Percentiles rank a stretch among this genome's conserved stretches.
Conservation (phyloP, 345 rosid species). For the Excoecaria cochinchinensis region DNA sequence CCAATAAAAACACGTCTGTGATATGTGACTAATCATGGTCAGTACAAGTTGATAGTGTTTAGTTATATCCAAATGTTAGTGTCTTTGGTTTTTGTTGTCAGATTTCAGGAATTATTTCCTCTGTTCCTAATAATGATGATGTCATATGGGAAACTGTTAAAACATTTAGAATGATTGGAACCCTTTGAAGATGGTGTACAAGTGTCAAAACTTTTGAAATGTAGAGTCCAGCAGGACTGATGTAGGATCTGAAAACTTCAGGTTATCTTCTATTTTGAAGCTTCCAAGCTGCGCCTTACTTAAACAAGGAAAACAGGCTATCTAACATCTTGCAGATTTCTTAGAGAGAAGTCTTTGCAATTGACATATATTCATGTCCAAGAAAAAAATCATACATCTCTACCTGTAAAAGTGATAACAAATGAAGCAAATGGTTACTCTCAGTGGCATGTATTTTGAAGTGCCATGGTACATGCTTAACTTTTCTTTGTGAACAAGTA, state of each 20-base stretch:
- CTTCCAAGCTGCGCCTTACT: too few relatives aligned
- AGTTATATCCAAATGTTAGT: not conserved
- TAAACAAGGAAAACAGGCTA: not conserved
- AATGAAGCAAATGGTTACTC: not conserved
- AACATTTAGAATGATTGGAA: not conserved
- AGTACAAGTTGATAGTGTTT: not conserved
- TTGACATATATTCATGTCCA: not conserved
- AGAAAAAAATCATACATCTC: not conserved
- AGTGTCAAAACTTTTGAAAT: not conserved
- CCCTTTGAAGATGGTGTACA: not conserved
- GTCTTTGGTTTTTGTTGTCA: not conserved
- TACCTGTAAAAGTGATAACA: not conserved
- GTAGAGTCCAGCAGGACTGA: not conserved
- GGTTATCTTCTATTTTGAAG: not conserved
- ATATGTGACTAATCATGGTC: not conserved
- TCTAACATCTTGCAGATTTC: not conserved
- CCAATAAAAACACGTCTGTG: not conserved
- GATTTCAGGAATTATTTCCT: not conserved
- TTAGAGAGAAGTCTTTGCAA: not conserved
- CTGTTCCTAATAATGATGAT: not conserved
- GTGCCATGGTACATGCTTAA: not conserved
- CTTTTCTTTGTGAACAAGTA: conserved; percentile 15
- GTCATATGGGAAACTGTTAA: not conserved
- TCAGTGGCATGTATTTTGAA: conserved; percentile 4
- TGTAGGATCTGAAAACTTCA: not conserved